Conservation (phyloP, 2,329 filamentous ascomycete species). For the Xylariomycetidae sp. region DNA sequence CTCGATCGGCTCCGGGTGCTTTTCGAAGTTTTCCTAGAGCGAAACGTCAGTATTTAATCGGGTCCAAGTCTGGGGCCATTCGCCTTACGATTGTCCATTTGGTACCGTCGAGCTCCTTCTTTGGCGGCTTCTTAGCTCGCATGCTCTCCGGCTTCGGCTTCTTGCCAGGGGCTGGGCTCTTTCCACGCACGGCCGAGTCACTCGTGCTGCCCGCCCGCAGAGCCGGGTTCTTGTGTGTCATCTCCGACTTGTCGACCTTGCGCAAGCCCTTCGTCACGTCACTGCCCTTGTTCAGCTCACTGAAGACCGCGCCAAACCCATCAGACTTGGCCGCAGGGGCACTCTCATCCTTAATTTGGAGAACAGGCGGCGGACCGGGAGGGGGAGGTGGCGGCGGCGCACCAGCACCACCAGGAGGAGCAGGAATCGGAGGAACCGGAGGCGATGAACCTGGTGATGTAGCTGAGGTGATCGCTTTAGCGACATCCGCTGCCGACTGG, state of each 20-base stretch:
- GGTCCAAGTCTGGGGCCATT: neutral
- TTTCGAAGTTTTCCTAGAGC: constrained; percentile 81
- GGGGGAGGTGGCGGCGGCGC: constrained; percentile 67
- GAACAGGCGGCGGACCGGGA: constrained; percentile 61
- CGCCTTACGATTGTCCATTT: constrained; percentile 77
- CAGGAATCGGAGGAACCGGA: constrained; percentile 43
- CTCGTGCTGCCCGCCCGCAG: constrained; percentile 64
- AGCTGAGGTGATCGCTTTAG: constrained; percentile 49
- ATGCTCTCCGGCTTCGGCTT: constrained; percentile 83
- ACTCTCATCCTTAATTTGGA: constrained; percentile 49
- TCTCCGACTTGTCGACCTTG: constrained; percentile 91
- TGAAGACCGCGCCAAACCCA: constrained; percentile 84
- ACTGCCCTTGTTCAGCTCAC: constrained; percentile 82
- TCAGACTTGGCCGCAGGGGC: constrained; percentile 38
- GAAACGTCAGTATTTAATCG: constrained; percentile 8
- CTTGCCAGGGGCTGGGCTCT: constrained; percentile 83
- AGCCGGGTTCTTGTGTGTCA: constrained; percentile 97
- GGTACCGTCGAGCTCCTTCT: constrained; percentile 75
- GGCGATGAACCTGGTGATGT: constrained; percentile 35
- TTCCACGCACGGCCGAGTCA: constrained; percentile 53
- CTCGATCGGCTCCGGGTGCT: constrained; percentile 64
- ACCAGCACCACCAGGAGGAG: constrained; percentile 46
- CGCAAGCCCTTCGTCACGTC: constrained; percentile 81
- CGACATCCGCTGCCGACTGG: constrained; percentile 62
- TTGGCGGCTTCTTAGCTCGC: constrained; percentile 74